These are phyloP conservation scores for Aechmea fasciata DNA, from an alignment of 176 grass and related monocot species.

Conservation along the genomic window DNA sequence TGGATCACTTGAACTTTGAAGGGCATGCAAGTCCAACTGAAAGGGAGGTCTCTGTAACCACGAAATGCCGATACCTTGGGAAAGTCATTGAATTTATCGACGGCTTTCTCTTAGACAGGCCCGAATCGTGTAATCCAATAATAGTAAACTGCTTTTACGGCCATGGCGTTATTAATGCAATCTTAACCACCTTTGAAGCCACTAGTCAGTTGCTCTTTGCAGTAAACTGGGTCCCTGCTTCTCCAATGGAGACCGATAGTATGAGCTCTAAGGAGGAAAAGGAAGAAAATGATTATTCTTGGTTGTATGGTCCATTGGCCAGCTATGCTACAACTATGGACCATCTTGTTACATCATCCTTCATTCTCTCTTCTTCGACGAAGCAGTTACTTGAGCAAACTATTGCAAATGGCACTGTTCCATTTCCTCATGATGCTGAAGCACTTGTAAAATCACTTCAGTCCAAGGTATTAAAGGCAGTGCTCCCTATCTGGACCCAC, in stretches of 20 bases:
- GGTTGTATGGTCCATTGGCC: conserved; percentile 84
- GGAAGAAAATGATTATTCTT: conserved; percentile 62
- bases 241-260: conserved; percentile 81
- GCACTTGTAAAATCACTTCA: conserved; percentile 85
- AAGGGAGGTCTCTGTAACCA: conserved; percentile 49
- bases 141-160: conserved; percentile 89
- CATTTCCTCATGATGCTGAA: conserved; percentile 77
- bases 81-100: conserved; percentile 86
- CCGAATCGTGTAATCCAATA: conserved; percentile 88
- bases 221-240: conserved; percentile 47
- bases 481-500: conserved; percentile 89
- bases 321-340: conserved; percentile 77
- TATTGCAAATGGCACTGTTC: conserved; percentile 51
- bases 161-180: conserved; percentile 69
- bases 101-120: conserved; percentile 79
- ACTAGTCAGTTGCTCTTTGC: conserved; percentile 95
- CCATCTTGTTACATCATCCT: conserved; percentile 81
- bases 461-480: conserved; percentile 78
- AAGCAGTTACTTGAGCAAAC: conserved; percentile 93
- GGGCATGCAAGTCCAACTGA: conserved; percentile 47
- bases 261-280: conserved; percentile 45
- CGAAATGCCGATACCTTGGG: conserved; percentile 84
- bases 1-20: conserved; percentile 88
- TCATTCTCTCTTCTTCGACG: conserved; percentile 77
- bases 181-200: conserved; percentile 91